These are phyloP conservation scores for Rubia peregrina DNA, from an alignment of 305 asterid species.

Conservation along the genomic window DNA sequence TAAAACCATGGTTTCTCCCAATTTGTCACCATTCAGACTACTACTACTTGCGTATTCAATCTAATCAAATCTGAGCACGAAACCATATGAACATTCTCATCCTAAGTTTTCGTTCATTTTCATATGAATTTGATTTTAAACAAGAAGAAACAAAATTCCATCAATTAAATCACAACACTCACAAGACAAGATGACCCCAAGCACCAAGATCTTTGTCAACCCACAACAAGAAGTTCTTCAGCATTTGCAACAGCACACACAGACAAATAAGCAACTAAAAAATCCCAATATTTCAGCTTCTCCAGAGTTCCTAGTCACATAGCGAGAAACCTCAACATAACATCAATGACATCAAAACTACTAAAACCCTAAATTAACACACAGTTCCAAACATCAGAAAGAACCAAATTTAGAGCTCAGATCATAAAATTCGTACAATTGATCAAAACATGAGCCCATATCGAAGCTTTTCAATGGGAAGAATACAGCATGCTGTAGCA, in stretches of 20 bases:
- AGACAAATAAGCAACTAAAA: background rate
- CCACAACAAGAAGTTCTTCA: slow-evolving; percentile 88
- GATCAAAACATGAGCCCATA: slow-evolving; percentile 15
- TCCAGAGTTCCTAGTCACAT: background rate
- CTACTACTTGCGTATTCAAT: background rate
- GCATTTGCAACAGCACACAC: slow-evolving; percentile 26
- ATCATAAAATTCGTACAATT: background rate
- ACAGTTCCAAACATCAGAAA: background rate
- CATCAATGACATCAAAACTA: background rate
- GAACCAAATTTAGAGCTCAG: background rate
- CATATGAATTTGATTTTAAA: background rate
- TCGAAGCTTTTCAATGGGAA: slow-evolving; percentile 74
- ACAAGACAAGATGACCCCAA: slow-evolving; percentile 99
- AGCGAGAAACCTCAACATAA: background rate
- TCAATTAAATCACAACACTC: slow-evolving; percentile 31
- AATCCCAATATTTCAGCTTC: background rate
- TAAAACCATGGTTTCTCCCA: background rate
- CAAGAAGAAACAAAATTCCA: background rate
- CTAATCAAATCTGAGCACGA: background rate
- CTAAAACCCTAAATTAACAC: background rate
- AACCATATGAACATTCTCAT: background rate
- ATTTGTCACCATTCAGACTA: background rate
- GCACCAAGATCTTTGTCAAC: slow-evolving; percentile 95
- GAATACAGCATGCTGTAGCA: slow-evolving; percentile 68
- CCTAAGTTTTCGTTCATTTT: background rate